Conservation (phyloP, 2,329 filamentous ascomycete genomes). For the Teratosphaeria zuluensis region DNA sequence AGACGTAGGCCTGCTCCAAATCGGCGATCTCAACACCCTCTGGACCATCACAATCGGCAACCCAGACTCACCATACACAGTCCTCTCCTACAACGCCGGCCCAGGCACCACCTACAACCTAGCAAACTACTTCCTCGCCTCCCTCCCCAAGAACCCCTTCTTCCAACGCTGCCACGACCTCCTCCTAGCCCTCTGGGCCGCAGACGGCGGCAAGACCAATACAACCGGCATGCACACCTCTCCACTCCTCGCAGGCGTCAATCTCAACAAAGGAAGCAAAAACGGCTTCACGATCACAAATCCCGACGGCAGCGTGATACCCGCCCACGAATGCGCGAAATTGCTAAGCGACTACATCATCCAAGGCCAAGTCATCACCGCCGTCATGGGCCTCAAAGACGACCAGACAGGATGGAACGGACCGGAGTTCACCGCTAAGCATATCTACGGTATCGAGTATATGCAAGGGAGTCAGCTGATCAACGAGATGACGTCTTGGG, state of each 20-base stretch:
- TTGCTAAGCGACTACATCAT: constrained; percentile 49
- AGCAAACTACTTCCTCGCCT: constrained; percentile 42
- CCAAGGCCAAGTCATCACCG: constrained; percentile 44
- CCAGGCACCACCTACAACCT: constrained; percentile 26
- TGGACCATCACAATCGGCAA: constrained; percentile 44
- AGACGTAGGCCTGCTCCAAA: constrained; percentile 36
- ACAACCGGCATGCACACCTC: constrained; percentile 44
- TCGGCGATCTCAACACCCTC: constrained; percentile 46
- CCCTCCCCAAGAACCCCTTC: constrained; percentile 35
- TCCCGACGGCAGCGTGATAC: constrained; percentile 21
- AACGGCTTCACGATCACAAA: constrained; percentile 14
- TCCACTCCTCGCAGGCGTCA: constrained; percentile 38
- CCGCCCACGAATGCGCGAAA: constrained; percentile 26
- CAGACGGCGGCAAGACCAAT: constrained; percentile 34
- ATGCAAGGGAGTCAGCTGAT: constrained; percentile 44
- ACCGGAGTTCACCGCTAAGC: constrained; percentile 40
- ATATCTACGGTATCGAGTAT: constrained; percentile 43
- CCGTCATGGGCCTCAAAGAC: constrained; percentile 45
- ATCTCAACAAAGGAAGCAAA: constrained; percentile 24
- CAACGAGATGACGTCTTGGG: constrained; percentile 44
- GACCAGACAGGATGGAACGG: constrained; percentile 45
- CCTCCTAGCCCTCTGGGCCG: constrained; percentile 43
- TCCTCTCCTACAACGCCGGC: constrained; percentile 39
- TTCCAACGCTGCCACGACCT: constrained; percentile 42
- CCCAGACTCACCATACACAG: constrained; percentile 36